Conservation (phyloP, 345 rosid species). For the Acer campestre region DNA sequence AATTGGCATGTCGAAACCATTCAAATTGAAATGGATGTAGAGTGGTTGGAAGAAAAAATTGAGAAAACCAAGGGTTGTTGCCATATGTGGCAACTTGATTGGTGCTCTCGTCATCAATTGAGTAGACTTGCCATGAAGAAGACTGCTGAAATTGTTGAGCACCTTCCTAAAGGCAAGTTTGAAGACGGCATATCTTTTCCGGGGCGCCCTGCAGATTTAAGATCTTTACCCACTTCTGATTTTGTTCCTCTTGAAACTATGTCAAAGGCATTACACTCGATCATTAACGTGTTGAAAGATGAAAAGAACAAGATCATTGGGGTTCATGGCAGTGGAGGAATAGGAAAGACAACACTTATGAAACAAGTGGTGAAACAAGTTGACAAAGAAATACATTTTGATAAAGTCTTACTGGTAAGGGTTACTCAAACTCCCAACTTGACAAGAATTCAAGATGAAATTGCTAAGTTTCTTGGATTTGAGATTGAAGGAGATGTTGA, state of each 20-base stretch:
- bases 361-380: slow-evolving; percentile 9
- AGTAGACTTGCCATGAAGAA: neutral
- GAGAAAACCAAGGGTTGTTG: neutral
- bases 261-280: neutral
- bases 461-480: slow-evolving; percentile 18
- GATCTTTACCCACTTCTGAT: neutral
- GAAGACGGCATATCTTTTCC: neutral
- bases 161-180: neutral
- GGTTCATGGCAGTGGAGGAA: slow-evolving; percentile 6
- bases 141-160: neutral
- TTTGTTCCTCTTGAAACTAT: neutral
- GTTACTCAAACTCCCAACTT: slow-evolving; percentile 19
- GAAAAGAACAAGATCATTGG: neutral
- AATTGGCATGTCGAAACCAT: neutral
- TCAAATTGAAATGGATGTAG: neutral
- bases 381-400: neutral
- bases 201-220: neutral
- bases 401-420: slow-evolving; percentile 4
- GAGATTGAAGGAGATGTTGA: slow-evolving; percentile 16
- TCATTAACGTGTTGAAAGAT: neutral
- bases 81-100: neutral
- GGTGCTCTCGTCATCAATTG: neutral
- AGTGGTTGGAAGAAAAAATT: neutral
- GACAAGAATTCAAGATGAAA: slow-evolving; percentile 20
- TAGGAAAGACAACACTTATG: neutral